Conservation (phyloP, 352 stramenopile species). For the Phytophthora boehmeriae region DNA sequence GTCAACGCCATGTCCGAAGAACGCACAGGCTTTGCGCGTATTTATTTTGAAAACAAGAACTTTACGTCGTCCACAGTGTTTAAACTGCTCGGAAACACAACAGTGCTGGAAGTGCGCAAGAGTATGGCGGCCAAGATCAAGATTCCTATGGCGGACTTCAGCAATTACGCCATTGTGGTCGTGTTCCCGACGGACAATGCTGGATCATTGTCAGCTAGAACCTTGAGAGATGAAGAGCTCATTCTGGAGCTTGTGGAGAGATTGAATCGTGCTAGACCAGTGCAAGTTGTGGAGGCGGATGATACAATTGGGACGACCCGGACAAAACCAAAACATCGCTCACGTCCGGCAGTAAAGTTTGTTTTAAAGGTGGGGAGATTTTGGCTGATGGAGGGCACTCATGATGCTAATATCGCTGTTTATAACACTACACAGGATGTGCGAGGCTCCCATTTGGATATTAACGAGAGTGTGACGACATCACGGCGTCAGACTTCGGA, state of each 20-base stretch:
- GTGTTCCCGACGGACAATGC: slow-evolving; percentile 72
- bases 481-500: slow-evolving; percentile 31
- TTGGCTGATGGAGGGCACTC: background rate
- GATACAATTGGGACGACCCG: slow-evolving; percentile 54
- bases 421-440: slow-evolving; percentile 52
- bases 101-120: slow-evolving; percentile 75
- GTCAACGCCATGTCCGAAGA: slow-evolving; percentile 45
- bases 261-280: slow-evolving; percentile 56
- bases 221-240: slow-evolving; percentile 78
- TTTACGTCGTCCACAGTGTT: slow-evolving; percentile 87
- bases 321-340: slow-evolving; percentile 64
- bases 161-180: slow-evolving; percentile 81
- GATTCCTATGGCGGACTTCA: slow-evolving; percentile 63
- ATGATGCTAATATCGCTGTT: background rate
- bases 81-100: slow-evolving; percentile 68
- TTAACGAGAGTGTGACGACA: slow-evolving; percentile 53
- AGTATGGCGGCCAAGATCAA: slow-evolving; percentile 88
- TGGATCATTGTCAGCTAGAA: slow-evolving; percentile 68
- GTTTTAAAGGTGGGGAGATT: slow-evolving; percentile 68
- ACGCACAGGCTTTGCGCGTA: slow-evolving; percentile 74
- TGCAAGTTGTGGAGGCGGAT: slow-evolving; percentile 44
- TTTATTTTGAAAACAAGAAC: slow-evolving; percentile 86
- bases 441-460: slow-evolving; percentile 67
- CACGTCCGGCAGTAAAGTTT: slow-evolving; percentile 76
- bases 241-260: slow-evolving; percentile 77